Conservation (phyloP, 129 eudicot species). For the Helianthus tuberosus region DNA sequence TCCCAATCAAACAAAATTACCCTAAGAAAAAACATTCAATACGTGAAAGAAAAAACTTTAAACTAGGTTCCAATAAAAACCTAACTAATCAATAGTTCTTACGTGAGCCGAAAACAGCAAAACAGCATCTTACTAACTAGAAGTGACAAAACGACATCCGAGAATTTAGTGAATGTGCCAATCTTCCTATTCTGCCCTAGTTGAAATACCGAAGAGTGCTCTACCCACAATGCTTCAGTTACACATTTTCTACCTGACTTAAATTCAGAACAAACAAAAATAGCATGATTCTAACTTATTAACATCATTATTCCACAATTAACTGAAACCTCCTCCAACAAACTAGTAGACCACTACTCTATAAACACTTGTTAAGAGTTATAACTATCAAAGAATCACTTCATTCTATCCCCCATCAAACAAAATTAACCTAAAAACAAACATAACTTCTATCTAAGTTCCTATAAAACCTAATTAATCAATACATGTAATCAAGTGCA, state of each 20-base stretch:
- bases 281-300: constrained; percentile 2
- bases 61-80: not conserved
- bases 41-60: not conserved
- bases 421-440: constrained; percentile 1
- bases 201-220: not conserved
- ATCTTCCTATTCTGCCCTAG: not conserved
- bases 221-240: constrained; percentile 13
- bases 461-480: not conserved
- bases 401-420: constrained; percentile 13
- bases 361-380: not conserved
- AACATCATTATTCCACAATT: not conserved
- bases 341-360: not conserved
- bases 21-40: not conserved
- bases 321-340: not conserved
- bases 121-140: not conserved
- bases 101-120: not conserved
- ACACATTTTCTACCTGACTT: not conserved
- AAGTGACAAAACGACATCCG: constrained; percentile 12
- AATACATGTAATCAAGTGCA: too few relatives aligned
- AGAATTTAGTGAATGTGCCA: not conserved
- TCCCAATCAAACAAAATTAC: constrained; percentile 9
- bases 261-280: not conserved
- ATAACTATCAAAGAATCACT: not conserved
- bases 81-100: constrained; percentile 8
- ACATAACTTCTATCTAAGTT: not conserved